Evolutionary conservation across 768 basidiomycete genomes (phyloP).

Genomic region (Myochromella boudieri): DNA sequence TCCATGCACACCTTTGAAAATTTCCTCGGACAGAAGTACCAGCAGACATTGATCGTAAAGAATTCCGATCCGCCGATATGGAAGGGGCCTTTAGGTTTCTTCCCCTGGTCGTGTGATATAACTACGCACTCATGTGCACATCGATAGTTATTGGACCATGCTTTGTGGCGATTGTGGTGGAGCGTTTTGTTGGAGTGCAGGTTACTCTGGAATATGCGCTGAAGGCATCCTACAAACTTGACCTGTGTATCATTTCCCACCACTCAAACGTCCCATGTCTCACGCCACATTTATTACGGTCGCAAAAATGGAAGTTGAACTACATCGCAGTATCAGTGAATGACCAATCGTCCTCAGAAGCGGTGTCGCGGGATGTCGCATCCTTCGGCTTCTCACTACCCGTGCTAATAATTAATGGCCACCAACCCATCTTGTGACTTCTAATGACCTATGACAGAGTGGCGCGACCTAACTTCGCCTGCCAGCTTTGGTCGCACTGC

Average conservation of each 20-base stretch:
- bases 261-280: neutral
- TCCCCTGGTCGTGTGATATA: conserved; percentile 47
- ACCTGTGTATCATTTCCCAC: conserved; percentile 20
- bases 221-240: conserved; percentile 58
- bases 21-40: neutral
- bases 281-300: conserved; percentile 30
- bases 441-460: no score
- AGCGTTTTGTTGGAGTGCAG: conserved; percentile 28
- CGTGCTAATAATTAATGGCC: no score
- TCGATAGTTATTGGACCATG: conserved; percentile 41
- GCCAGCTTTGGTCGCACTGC: no score
- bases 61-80: conserved; percentile 46
- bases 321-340: conserved; percentile 43
- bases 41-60: conserved; percentile 7
- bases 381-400: no score
- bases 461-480: no score
- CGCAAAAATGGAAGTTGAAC: conserved; percentile 56
- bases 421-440: no score
- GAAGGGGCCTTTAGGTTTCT: conserved; percentile 52
- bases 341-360: no score
- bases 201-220: conserved; percentile 45
- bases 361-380: no score
- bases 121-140: conserved; percentile 49
- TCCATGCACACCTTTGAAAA: no score
- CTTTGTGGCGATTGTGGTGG: conserved; percentile 47